Evolutionary conservation across 441 rosid species (phyloP).

Genomic region (Bocquillonia castaneifolia): DNA sequence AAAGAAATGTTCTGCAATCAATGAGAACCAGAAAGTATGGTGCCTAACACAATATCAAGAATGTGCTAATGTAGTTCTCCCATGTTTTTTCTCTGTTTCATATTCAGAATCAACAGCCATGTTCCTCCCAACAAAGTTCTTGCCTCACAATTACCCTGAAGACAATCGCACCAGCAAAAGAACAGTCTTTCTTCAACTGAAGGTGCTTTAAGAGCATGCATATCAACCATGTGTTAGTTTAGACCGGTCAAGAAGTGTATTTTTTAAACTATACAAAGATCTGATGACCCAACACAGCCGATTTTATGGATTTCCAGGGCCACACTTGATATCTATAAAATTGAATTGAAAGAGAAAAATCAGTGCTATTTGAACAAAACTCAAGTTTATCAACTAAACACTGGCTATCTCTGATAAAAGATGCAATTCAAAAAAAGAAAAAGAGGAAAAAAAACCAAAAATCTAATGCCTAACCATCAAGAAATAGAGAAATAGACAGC

Average conservation of each 20-base stretch:
- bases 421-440: not conserved
- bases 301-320: not conserved
- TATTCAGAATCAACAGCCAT: not conserved
- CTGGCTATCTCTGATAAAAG: not conserved
- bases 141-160: not conserved
- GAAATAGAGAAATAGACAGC: constrained; percentile 7
- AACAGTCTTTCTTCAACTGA: not conserved
- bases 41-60: not conserved
- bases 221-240: not conserved
- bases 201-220: not conserved
- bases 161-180: not conserved
- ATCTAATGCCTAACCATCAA: not conserved
- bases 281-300: not conserved
- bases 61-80: not conserved
- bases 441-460: not conserved
- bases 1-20: not conserved
- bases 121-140: not conserved
- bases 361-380: not conserved
- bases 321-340: not conserved
- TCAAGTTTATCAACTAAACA: not conserved
- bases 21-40: not conserved
- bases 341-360: not conserved
- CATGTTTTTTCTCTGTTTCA: not conserved
- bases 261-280: not conserved
- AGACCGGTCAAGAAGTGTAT: not conserved